These are phyloP conservation scores for Casaregolazyma suthepensis DNA, from an alignment of 1,139 yeast genomes.

Conservation along the genomic window DNA sequence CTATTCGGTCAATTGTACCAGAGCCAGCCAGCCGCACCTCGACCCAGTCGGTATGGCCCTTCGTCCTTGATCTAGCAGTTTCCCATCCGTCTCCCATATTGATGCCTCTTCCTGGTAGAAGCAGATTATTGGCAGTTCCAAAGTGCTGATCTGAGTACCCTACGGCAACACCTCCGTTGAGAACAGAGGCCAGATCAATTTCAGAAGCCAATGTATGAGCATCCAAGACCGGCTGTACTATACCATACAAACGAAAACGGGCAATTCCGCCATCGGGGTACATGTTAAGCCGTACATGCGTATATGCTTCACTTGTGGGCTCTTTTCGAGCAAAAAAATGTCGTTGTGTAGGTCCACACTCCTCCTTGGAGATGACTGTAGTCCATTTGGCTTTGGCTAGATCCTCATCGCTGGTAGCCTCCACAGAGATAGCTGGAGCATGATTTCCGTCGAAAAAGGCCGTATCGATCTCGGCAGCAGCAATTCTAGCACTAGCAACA, in stretches of 20 bases:
- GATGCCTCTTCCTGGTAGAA: slow-evolving; percentile 88
- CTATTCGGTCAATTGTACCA: slow-evolving; percentile 46
- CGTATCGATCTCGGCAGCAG: slow-evolving; percentile 86
- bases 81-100: slow-evolving; percentile 99
- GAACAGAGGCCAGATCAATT: slow-evolving; percentile 74
- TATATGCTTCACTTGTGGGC: slow-evolving; percentile 55
- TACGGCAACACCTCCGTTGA: slow-evolving; percentile 85
- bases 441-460: slow-evolving; percentile 92
- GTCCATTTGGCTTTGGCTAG: slow-evolving; percentile 54
- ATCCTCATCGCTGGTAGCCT: slow-evolving; percentile 46
- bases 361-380: slow-evolving; percentile 56
- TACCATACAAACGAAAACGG: slow-evolving; percentile 81
- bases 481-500: slow-evolving; percentile 69
- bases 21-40: slow-evolving; percentile 68
- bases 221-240: slow-evolving; percentile 62
- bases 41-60: slow-evolving; percentile 89
- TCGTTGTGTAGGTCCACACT: slow-evolving; percentile 83
- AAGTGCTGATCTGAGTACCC: slow-evolving; percentile 86
- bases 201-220: slow-evolving; percentile 36
- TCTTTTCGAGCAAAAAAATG: slow-evolving; percentile 66
- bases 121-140: slow-evolving; percentile 80
- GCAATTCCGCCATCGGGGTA: slow-evolving; percentile 97
- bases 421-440: slow-evolving; percentile 85
- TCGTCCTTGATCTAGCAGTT: slow-evolving; percentile 78
- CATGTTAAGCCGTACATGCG: slow-evolving; percentile 81